Evolutionary conservation across 2,329 filamentous ascomycete species (phyloP), one percentile per base, ranked within the genome.

Genomic region (Aspergillus amoenus): DNA sequence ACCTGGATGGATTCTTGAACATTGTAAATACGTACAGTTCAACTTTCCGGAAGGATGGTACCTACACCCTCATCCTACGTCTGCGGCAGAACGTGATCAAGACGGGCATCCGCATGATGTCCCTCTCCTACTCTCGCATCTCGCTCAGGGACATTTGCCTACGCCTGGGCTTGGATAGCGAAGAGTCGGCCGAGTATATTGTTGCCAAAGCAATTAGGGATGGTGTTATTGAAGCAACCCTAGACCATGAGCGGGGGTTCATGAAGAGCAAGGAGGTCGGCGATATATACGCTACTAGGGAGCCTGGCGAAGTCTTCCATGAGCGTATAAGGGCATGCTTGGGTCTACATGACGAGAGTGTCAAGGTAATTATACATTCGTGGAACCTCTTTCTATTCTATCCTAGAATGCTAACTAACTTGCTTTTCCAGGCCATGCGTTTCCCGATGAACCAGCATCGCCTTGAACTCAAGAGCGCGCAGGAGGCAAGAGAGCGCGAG

Each of bases 371-470:
- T 4, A n/a, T 6, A 5, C 41, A 6, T 24, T 15, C 11, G n/a
- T 3, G 8, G 71, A 5, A n/a, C 7, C 18, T 27, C 54, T 50
- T 32, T 32, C 21, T 21, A 42, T 32, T 32, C 21, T 21, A 42
- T 47, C 47, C 6, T 6, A 5, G 22, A 27, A 32, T 27, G 27
- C 24, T 39, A 18, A 12, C 54, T 57, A 32, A 24, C 37, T 18
- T 47, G 12, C 49, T 12, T 53, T 18, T 24, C 12, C 59, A 93
- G 90, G 93, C 94, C 24, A 99, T 99, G 94, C 87, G 94, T 55
- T 99, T 97, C 78, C 94, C 94, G 2, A 97, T 97, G 93, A 97
- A 99, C 80, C 94, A 97, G 77, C 94, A 99, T 78, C 87, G 94
- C 17, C 82, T 97, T 55, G 94, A 99, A 78, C 84, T 99, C 55